Conservation (phyloP, 2,329 filamentous ascomycete genomes). For the Sporothrix dimorphospora region DNA sequence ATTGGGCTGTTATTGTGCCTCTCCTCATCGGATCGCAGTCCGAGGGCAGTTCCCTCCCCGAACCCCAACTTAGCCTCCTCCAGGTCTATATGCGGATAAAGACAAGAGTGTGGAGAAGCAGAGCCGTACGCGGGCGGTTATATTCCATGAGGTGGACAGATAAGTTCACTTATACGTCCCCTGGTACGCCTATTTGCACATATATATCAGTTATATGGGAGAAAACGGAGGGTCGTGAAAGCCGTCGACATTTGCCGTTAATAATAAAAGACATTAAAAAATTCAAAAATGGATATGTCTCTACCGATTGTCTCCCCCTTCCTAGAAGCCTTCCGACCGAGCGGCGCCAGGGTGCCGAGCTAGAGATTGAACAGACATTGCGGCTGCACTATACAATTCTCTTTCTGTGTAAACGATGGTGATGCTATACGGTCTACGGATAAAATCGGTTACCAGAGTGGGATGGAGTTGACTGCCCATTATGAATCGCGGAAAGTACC, state of each 20-base stretch:
- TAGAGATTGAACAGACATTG: background rate
- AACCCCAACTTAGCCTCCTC: background rate
- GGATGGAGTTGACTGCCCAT: background rate
- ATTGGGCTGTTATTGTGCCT: background rate
- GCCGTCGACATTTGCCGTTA: constrained; percentile 6
- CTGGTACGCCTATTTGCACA: background rate
- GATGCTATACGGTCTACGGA: background rate
- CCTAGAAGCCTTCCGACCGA: constrained; percentile 15
- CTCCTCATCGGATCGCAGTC: background rate
- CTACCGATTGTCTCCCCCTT: background rate
- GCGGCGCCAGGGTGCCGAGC: constrained; percentile 20
- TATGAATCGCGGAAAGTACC: background rate
- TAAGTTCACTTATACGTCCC: background rate
- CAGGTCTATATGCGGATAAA: constrained; percentile 6
- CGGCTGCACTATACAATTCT: background rate
- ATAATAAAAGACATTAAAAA: too few relatives aligned
- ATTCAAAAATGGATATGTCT: background rate
- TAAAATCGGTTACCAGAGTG: background rate
- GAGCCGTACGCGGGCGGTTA: constrained; percentile 8
- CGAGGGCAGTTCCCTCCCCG: background rate
- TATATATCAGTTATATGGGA: too few relatives aligned
- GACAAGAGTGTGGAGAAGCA: background rate
- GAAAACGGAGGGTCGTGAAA: background rate
- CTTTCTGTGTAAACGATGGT: background rate
- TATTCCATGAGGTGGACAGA: background rate